These are phyloP conservation scores for Ophiostoma himal-ulmi DNA, from an alignment of 2,329 filamentous ascomycete species.

Conservation along the genomic window DNA sequence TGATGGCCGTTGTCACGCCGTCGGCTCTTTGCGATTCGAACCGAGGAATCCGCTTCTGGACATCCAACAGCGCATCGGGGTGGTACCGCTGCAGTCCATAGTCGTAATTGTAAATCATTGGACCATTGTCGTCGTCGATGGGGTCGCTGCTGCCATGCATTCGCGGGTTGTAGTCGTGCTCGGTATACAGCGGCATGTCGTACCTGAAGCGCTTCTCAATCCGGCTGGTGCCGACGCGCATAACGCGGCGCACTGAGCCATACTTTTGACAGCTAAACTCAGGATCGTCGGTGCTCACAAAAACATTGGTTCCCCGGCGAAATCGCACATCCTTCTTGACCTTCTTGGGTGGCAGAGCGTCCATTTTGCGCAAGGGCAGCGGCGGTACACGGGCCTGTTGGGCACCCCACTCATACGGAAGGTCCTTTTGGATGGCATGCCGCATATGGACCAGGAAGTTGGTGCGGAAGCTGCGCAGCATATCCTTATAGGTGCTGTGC, in stretches of 20 bases:
- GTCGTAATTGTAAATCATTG: background rate
- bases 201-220: background rate
- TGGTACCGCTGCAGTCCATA: background rate
- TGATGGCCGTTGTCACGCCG: background rate
- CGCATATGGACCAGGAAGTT: conserved; percentile 23
- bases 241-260: background rate
- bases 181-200: background rate
- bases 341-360: background rate
- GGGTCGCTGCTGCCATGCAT: background rate
- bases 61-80: background rate
- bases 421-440: background rate
- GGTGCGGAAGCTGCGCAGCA: conserved; percentile 19
- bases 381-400: background rate
- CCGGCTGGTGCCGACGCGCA: background rate
- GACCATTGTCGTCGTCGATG: background rate
- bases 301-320: no score
- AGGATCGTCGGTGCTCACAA: background rate
- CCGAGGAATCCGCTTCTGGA: background rate
- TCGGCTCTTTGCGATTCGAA: background rate
- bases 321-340: background rate
- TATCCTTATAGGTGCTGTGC: background rate
- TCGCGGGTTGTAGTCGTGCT: background rate
- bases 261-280: background rate
- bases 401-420: background rate
- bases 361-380: conserved; percentile 6